Evolutionary conservation across 805 yeast genomes (phyloP).

Genomic region (Metschnikowia kofuensis): DNA sequence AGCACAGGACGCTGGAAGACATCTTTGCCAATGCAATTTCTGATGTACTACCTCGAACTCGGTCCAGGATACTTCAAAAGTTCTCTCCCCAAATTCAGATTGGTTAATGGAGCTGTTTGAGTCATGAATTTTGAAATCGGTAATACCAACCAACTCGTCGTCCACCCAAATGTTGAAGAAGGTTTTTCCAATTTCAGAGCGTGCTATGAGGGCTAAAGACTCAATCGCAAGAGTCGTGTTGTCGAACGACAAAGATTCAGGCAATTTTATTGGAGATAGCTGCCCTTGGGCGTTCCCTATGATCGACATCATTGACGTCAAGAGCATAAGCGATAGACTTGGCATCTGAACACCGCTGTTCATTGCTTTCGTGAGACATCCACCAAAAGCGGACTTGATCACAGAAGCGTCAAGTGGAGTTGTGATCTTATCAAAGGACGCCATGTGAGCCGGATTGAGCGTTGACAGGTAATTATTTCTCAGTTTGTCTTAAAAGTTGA

Average conservation of each 20-base stretch:
- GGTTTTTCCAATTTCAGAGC: not conserved
- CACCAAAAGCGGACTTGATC: not conserved
- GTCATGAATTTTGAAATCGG: not conserved
- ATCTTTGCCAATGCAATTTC: not conserved
- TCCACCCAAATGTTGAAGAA: not conserved
- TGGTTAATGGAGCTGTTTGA: not conserved
- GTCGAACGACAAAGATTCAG: not conserved
- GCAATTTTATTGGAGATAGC: not conserved
- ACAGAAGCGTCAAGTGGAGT: too few relatives aligned
- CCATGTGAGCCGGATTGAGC: too few relatives aligned
- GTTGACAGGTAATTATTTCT: too few relatives aligned
- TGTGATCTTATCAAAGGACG: too few relatives aligned
- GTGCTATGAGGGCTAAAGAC: not conserved
- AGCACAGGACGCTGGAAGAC: not conserved
- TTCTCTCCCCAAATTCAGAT: not conserved
- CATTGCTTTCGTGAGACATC: not conserved
- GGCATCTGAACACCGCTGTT: not conserved
- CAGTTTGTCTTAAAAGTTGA: too few relatives aligned
- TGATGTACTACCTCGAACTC: not conserved
- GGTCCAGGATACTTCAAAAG: not conserved
- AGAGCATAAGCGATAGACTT: not conserved
- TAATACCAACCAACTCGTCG: not conserved
- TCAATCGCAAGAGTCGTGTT: not conserved
- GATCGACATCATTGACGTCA: not conserved
- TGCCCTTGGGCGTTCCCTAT: not conserved